Conservation (phyloP, 257 asterid species). For the Lavandula angustifolia region DNA sequence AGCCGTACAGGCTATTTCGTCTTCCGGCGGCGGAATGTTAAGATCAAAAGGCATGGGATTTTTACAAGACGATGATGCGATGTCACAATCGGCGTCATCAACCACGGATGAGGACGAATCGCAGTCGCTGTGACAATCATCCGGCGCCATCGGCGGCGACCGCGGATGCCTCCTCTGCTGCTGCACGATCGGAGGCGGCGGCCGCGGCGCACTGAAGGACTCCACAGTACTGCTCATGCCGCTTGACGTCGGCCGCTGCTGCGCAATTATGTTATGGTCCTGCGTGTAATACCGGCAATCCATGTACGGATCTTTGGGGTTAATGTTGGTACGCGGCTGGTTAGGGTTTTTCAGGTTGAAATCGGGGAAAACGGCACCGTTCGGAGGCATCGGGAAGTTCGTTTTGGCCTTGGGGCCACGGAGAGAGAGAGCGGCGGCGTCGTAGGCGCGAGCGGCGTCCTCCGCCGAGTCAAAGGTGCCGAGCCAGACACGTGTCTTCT, state of each 20-base stretch:
- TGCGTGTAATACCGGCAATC: constrained; percentile 42
- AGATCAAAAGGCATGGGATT: constrained; percentile 51
- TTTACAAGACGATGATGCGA: constrained; percentile 46
- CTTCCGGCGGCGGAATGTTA: constrained; percentile 43
- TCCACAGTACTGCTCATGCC: constrained; percentile 36
- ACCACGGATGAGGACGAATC: constrained; percentile 69
- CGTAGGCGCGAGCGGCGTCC: constrained; percentile 59
- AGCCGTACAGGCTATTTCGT: constrained; percentile 41
- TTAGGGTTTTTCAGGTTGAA: constrained; percentile 43
- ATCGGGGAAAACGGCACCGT: constrained; percentile 34
- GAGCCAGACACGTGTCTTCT: constrained; percentile 52
- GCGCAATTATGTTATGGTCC: constrained; percentile 41
- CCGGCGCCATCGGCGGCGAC: constrained; percentile 46
- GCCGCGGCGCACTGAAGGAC: constrained; percentile 65
- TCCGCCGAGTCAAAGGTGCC: constrained; percentile 60
- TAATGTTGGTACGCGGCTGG: constrained; percentile 29
- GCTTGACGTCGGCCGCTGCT: constrained; percentile 58
- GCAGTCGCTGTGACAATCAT: constrained; percentile 61
- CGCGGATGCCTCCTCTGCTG: constrained; percentile 46
- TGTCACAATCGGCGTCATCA: constrained; percentile 49
- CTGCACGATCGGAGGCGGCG: constrained; percentile 27
- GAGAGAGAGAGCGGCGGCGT: constrained; percentile 46
- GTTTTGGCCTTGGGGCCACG: constrained; percentile 24
- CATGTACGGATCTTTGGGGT: constrained; percentile 39
- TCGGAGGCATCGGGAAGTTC: constrained; percentile 34